Percentiles rank a stretch among this genome's conserved stretches.
These are phyloP conservation scores for Stemphylium vesicarium DNA, from an alignment of 2,329 filamentous ascomycete genomes.

Conservation along the genomic window DNA sequence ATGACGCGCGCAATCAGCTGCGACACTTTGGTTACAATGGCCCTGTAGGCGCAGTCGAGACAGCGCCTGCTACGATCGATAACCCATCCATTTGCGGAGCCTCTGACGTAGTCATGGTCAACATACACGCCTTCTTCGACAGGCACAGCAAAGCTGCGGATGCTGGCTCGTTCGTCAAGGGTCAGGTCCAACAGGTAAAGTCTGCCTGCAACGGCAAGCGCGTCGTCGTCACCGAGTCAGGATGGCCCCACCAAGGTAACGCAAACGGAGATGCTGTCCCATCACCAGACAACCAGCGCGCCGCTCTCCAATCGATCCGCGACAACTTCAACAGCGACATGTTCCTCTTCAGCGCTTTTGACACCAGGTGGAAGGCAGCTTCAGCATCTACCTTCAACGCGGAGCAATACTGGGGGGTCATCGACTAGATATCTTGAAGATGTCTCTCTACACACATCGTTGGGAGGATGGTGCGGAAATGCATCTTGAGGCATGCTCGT, in stretches of 20 bases:
- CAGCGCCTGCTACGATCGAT: constrained; percentile 69
- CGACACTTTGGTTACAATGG: constrained; percentile 70
- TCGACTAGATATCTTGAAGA: constrained; percentile 18
- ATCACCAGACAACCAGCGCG: constrained; percentile 67
- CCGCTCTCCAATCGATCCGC: constrained; percentile 71
- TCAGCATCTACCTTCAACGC: constrained; percentile 67
- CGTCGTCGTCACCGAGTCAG: constrained; percentile 79
- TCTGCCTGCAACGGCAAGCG: constrained; percentile 61
- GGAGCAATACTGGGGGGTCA: constrained; percentile 76
- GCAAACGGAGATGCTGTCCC: constrained; percentile 74
- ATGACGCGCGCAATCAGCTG: constrained; percentile 63
- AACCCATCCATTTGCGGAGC: constrained; percentile 73
- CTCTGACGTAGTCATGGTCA: constrained; percentile 81
- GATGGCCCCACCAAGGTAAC: constrained; percentile 77
- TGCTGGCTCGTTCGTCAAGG: constrained; percentile 71
- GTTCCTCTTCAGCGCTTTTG: constrained; percentile 79
- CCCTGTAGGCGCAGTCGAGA: constrained; percentile 80
- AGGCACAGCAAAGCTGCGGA: constrained; percentile 62
- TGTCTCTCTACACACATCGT: background rate
- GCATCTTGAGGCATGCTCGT: background rate
- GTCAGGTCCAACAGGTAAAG: constrained; percentile 59
- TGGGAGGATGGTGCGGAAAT: background rate
- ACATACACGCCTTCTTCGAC: constrained; percentile 87
- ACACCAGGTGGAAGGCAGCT: constrained; percentile 79
- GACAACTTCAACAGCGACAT: constrained; percentile 64